A percentile compares a stretch with the other conserved stretches of the same genome.
Conservation (phyloP, 192 early-diverging fungal species). For the Diversispora epigaea region DNA sequence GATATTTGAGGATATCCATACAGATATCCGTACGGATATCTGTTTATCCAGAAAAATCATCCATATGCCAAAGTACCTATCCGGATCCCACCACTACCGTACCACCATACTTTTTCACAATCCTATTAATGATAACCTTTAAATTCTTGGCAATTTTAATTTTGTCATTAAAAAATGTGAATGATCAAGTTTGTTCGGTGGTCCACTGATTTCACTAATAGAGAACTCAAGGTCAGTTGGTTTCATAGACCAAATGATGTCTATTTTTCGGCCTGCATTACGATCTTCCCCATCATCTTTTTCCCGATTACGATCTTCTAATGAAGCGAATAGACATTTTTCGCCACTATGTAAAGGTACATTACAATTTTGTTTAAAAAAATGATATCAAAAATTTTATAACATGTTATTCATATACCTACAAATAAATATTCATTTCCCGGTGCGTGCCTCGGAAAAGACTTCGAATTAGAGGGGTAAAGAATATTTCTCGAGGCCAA, state of each 20-base stretch:
- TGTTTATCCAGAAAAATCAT: too few species aligned
- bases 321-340: slow-evolving; percentile 13
- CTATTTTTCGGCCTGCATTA: neutral
- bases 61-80: too few species aligned
- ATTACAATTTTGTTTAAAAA: slow-evolving; percentile 14
- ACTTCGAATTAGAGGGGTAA: neutral
- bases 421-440: slow-evolving; percentile 12
- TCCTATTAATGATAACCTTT: too few species aligned
- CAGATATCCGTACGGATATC: too few species aligned
- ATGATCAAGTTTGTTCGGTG: too few species aligned
- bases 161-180: too few species aligned
- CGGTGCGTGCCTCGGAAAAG: neutral
- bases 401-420: slow-evolving; percentile 3
- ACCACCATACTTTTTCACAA: too few species aligned
- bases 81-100: too few species aligned
- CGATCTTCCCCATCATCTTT: slow-evolving; percentile 13
- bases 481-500: slow-evolving; percentile 6
- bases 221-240: slow-evolving; percentile 11
- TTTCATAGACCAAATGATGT: slow-evolving; percentile 20
- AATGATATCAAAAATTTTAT: slow-evolving; percentile 4
- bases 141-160: too few species aligned
- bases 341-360: slow-evolving; percentile 10
- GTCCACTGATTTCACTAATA: too few species aligned
- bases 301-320: slow-evolving; percentile 7
- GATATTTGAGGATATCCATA: too few species aligned